Evolutionary conservation across 2,329 filamentous ascomycete species (phyloP), one percentile per base, ranked within the genome.

Genomic region (Diaporthe batatas): DNA sequence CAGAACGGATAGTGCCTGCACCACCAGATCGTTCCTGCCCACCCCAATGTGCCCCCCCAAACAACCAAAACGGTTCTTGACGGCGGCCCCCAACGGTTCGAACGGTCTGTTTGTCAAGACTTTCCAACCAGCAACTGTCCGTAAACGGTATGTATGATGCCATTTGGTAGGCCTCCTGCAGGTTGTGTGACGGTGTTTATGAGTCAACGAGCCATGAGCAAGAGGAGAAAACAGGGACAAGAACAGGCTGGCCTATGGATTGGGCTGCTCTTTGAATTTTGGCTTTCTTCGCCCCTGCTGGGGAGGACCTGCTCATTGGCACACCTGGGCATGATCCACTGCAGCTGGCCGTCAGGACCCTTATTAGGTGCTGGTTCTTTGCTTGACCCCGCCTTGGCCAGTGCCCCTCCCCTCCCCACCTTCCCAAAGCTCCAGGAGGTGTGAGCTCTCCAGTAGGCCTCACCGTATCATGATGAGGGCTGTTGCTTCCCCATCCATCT

Each of bases 101-200:
- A 51, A 51, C 44, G n/a, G 47, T 23, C n/a, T n/a, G n/a, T 51
- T 51, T 29, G 29, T 29, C n/a, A 18, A 6, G 16, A 4, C n/a
- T 23, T 10, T n/a, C 44, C 21, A 10, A 11, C 44, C 11, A 5
- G 29, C 29, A 29, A 29, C 29, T 29, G 29, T 29, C 29, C 2
- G 8, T 10, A 11, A 23, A 1, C 18, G 12, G 1, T 6, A 6
- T 51, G 29, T 0, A 34, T 39, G 44, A 23, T 34, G 44, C 29
- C 21, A 34, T 51, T 36, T 25, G 3, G 18, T 18, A 21, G 47
- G 62, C 62, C 32, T 67, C 62, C 44, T 39, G 47, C 62, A 67
- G 47, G 8, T 39, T 67, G 32, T 53, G 29, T 25, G n/a, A 39
- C 47, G 6, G 18, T 36, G 3, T 1, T 23, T 39, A 7, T 67